Conservation (phyloP, 2,329 filamentous ascomycete genomes). For the Endocalyx cinctus region DNA sequence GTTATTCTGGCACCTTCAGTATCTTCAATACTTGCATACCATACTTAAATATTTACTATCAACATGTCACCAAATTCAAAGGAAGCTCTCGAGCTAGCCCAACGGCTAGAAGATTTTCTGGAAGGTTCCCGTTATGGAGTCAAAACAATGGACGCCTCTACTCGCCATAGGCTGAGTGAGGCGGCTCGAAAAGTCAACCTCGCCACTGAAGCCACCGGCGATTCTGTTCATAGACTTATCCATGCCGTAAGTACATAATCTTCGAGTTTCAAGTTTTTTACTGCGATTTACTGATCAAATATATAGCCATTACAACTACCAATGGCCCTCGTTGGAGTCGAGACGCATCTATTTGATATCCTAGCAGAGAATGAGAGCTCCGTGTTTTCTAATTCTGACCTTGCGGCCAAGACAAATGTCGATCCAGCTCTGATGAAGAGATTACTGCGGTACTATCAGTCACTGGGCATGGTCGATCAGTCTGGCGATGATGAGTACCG, state of each 20-base stretch:
- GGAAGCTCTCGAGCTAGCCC: too few species aligned
- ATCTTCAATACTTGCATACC: too few species aligned
- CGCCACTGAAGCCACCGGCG: conserved; percentile 10
- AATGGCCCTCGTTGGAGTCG: neutral
- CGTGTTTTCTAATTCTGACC: neutral
- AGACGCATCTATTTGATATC: neutral
- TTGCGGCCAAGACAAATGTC: neutral
- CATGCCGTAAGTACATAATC: conserved; percentile 3
- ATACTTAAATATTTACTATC: too few species aligned
- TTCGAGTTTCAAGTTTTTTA: too few species aligned
- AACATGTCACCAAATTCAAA: too few species aligned
- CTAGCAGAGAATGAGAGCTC: neutral
- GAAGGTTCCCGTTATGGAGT: too few species aligned
- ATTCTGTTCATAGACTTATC: conserved; percentile 9
- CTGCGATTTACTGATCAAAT: neutral
- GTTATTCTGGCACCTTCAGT: too few species aligned
- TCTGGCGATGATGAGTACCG: conserved; percentile 10
- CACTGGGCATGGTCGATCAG: conserved; percentile 15
- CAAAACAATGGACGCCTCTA: too few species aligned
- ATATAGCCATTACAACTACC: neutral
- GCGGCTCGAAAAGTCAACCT: conserved; percentile 3
- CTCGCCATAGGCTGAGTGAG: conserved; percentile 6
- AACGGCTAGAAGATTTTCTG: too few species aligned
- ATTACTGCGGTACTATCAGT: conserved; percentile 19
- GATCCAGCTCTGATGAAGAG: conserved; percentile 14